These are phyloP conservation scores for Hippophae rhamnoides DNA, from an alignment of 306 rosid species.

Conservation along the genomic window DNA sequence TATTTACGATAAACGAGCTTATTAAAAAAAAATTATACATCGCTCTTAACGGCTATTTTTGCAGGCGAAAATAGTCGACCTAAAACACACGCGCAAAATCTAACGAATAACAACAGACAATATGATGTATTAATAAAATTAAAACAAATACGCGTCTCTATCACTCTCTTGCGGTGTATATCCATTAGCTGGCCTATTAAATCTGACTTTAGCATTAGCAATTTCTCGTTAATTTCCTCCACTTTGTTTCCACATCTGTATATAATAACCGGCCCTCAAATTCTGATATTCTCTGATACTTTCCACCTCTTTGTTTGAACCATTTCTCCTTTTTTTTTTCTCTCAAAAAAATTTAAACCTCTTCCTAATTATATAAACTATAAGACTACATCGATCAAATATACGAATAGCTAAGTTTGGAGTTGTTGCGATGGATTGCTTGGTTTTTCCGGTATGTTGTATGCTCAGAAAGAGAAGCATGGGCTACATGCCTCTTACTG, in stretches of 20 bases:
- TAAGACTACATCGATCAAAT: neutral
- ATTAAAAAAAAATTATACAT: too few species aligned
- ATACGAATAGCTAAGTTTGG: too few species aligned
- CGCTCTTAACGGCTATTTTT: too few species aligned
- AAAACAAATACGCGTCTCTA: neutral
- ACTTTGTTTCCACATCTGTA: conserved; percentile 24
- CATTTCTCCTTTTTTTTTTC: neutral
- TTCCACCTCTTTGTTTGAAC: neutral
- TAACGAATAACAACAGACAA: neutral
- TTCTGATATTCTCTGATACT: neutral
- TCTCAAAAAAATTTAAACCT: neutral
- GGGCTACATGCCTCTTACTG: conserved; percentile 33
- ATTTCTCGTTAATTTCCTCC: conserved; percentile 1
- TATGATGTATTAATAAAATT: neutral
- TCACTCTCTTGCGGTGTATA: conserved; percentile 9
- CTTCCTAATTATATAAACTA: neutral
- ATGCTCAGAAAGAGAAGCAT: conserved; percentile 39
- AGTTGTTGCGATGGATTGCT: conserved; percentile 50
- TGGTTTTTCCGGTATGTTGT: conserved; percentile 55
- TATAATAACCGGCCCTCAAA: neutral
- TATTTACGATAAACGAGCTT: too few species aligned
- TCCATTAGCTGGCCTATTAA: conserved; percentile 24
- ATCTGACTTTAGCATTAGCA: neutral
- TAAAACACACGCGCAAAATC: too few species aligned
- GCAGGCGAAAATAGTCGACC: too few species aligned